Base-by-base conservation (phyloP, 495 filamentous ascomycete species). In the Paragyromitra xinjiangensis region DNA sequence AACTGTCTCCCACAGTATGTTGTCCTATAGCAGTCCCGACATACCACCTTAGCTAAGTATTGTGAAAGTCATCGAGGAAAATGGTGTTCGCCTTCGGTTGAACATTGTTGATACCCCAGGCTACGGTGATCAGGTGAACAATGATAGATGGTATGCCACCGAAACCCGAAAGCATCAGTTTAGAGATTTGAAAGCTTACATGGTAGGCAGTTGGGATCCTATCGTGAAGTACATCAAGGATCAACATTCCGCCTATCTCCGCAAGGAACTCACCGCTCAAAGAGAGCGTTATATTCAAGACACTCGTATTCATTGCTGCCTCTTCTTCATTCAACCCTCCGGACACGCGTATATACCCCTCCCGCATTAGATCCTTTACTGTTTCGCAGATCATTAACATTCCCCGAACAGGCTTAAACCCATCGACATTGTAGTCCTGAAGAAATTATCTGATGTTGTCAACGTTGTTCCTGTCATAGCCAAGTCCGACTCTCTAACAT, bases 201-300 rank as follows among this genome's bases (percentile, higher is more conserved):
- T 11, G 16, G 9, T 62, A 68, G 3, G 16, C 75, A 91, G 89
- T 85, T 93, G 91, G 91, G 91, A 93, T 81, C 92, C 96, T 64
- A 99, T 99, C 83, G 94, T 99, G 87, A 98, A 98, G 87, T 99
- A 99, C 86, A 99, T 99, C 89, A 99, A 99, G 88, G 96, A 99
- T 86, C 95, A 99, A 87, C 96, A 99, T 88, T 96, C 93, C n/a
- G 94, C 96, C 81, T 99, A 97, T 86, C 92, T 99, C 63, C 92
- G 96, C 84, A 99, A 99, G 88, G 95, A 99, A 83, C 94, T 99
- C 80, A 98, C 95, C n/a, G 95, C 95, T 78, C 96, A 99, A 88
- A 92, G 95, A 85, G 95, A 99, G 85, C 93, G 95, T 79, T 98
- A 99, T 84, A 97, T 99, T 79, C 94, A 97, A 86, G 95, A 99